Evolutionary conservation across 2,329 filamentous ascomycete genomes (phyloP).

Genomic region (Cyanodermella asteris): DNA sequence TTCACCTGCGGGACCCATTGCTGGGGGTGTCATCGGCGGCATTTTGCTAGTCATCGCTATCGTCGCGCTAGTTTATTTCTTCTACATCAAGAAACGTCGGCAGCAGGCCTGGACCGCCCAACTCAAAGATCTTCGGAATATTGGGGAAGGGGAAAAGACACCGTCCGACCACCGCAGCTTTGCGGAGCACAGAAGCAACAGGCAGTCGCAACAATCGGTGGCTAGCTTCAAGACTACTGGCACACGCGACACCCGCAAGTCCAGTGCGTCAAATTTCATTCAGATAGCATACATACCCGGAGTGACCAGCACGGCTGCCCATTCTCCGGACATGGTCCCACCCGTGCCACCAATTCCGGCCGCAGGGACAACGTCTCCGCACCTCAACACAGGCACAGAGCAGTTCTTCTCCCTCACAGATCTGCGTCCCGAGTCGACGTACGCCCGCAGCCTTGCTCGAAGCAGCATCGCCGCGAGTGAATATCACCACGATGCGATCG

Average conservation of each 20-base stretch:
- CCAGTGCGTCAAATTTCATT: conserved; percentile 98
- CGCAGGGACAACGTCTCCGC: conserved; percentile 36
- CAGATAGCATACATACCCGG: conserved; percentile 98
- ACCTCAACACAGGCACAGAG: conserved; percentile 42
- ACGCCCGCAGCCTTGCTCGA: conserved; percentile 28
- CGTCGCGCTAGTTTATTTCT: conserved; percentile 69
- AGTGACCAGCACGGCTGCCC: conserved; percentile 75
- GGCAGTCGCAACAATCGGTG: conserved; percentile 66
- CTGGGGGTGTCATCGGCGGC: conserved; percentile 75
- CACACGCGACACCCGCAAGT: too few relatives aligned
- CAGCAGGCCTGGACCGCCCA: conserved; percentile 36
- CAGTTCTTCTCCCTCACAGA: conserved; percentile 88
- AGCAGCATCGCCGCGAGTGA: conserved; percentile 75
- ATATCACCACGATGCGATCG: conserved; percentile 74
- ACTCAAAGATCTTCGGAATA: conserved; percentile 26
- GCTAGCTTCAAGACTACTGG: conserved; percentile 86
- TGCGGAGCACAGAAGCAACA: conserved; percentile 32
- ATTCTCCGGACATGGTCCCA: conserved; percentile 65
- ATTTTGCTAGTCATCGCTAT: conserved; percentile 50
- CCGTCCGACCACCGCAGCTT: conserved; percentile 40
- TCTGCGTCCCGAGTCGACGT: conserved; percentile 75
- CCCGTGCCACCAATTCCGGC: conserved; percentile 80
- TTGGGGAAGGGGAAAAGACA: conserved; percentile 30
- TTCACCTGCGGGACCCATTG: conserved; percentile 50
- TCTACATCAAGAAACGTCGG: conserved; percentile 60